Conservation (phyloP, 768 basidiomycete genomes). For the Cystobasidium tubakii region DNA sequence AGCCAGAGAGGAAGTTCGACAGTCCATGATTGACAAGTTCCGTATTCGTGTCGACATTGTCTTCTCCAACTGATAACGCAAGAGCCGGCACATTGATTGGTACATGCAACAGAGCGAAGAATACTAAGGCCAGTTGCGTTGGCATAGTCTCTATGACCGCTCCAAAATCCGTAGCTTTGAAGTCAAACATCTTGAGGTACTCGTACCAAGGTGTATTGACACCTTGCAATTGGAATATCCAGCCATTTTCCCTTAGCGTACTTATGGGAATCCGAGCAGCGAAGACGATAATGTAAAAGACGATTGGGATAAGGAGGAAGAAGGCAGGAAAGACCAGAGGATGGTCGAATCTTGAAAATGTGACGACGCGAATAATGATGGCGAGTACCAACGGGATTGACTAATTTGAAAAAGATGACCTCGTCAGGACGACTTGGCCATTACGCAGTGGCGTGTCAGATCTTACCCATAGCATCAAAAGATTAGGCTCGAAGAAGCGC, state of each 20-base stretch:
- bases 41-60: constrained; percentile 77
- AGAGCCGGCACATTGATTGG: constrained; percentile 85
- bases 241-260: constrained; percentile 62
- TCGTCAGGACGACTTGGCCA: neutral
- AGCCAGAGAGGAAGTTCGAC: constrained; percentile 76
- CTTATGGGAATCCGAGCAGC: constrained; percentile 60
- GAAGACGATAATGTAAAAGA: constrained; percentile 76
- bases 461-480: constrained; percentile 65
- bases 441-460: neutral
- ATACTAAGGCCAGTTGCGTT: constrained; percentile 80
- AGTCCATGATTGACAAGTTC: constrained; percentile 90
- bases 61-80: constrained; percentile 78
- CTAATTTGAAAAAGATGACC: neutral
- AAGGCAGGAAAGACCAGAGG: constrained; percentile 77
- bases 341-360: constrained; percentile 64
- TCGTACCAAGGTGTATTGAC: constrained; percentile 64
- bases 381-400: constrained; percentile 68
- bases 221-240: constrained; percentile 73
- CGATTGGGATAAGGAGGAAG: constrained; percentile 60
- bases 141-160: constrained; percentile 78
- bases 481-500: constrained; percentile 62
- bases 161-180: constrained; percentile 57
- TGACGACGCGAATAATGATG: constrained; percentile 69
- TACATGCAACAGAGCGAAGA: constrained; percentile 55
- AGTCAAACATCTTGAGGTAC: constrained; percentile 74